A percentile compares a stretch with the other conserved stretches of the same genome.
Evolutionary conservation across 176 grass and related monocot genomes (phyloP).

Genomic region (Avena insularis): DNA sequence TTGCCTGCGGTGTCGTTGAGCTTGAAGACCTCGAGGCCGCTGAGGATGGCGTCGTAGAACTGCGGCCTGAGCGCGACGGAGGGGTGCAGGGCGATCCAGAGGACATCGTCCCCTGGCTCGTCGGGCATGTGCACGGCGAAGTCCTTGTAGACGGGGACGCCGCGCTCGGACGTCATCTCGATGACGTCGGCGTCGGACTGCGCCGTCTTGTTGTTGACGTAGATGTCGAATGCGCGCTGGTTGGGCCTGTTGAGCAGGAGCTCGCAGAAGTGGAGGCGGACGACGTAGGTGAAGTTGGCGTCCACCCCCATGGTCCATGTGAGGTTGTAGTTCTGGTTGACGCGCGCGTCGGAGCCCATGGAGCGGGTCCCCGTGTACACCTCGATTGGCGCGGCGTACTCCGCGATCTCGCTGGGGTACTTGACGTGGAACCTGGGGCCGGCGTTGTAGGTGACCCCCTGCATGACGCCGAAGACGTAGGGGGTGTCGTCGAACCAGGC

Average conservation of each 20-base stretch:
- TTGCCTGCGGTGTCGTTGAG: slow-evolving; percentile 55
- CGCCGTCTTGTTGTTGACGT: slow-evolving; percentile 84
- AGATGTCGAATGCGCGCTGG: slow-evolving; percentile 83
- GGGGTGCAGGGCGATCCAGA: slow-evolving; percentile 80
- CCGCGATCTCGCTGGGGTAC: slow-evolving; percentile 47
- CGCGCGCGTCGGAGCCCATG: slow-evolving; percentile 74
- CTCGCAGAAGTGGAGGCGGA: slow-evolving; percentile 83
- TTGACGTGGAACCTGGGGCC: slow-evolving; percentile 46
- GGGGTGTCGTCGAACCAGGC: slow-evolving; percentile 83
- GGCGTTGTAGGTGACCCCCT: slow-evolving; percentile 57
- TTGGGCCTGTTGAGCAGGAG: slow-evolving; percentile 64
- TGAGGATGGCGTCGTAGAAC: slow-evolving; percentile 78
- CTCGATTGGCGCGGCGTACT: slow-evolving; percentile 63
- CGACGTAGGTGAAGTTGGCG: slow-evolving; percentile 82
- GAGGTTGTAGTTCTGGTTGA: slow-evolving; percentile 84
- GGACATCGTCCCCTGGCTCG: slow-evolving; percentile 44
- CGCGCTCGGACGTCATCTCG: slow-evolving; percentile 53
- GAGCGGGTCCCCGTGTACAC: slow-evolving; percentile 63
- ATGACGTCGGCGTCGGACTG: slow-evolving; percentile 66
- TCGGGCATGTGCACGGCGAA: slow-evolving; percentile 53
- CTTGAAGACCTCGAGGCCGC: slow-evolving; percentile 89
- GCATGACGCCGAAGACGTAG: slow-evolving; percentile 54
- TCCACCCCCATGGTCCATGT: slow-evolving; percentile 75
- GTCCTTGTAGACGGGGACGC: slow-evolving; percentile 76
- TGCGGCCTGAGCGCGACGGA: slow-evolving; percentile 62